Base-by-base conservation (phyloP, 192 early-diverging fungal species). In the Umbelopsis isabellina region DNA sequence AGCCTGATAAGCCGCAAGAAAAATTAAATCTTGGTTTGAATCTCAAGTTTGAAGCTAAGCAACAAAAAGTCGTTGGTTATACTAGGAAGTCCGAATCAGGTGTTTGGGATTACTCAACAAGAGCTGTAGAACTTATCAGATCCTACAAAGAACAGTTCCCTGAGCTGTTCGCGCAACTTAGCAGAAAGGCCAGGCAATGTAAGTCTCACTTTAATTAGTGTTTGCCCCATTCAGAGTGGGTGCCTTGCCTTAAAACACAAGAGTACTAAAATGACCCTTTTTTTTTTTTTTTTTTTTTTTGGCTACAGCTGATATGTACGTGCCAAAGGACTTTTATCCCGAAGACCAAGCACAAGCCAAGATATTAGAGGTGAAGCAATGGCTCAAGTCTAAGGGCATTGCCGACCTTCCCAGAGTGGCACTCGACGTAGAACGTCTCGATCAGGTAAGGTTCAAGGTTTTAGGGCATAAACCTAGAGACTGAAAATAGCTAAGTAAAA, bases 31-130 rank as follows among this genome's bases (percentile, higher is more conserved):
- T 97, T 30, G 97, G 97, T 2, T 83, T 99, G 37, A 91, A 91
- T 69, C 84, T 99, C 55, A 97, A 98, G 72, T 97, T 96, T 73
- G 96, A 97, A 53, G 85, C 83, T 9, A 91, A 92, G 73, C 85
- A 88, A 50, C 84, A 91, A 61, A 97, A 97, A 74, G 97, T 95
- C 0, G 68, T 93, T 4, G 97, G 96, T 2, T 97, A 96, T 75
- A 89, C 94, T 6, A 83, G 88, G 49, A 96, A 97, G 72, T 69
- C 74, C 3, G 76, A 73, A 4, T 87, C 89, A 22, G 82, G 78
- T 27, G 85, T 86, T 15, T 99, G 97, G 97, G 92, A 95, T 77
- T 99, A 86, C 66, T 92, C 91, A 35, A 79, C 85, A 65, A 89
- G 87, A 65, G 96, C 96, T 0, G 78, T 95, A 5, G 84, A 86